These are phyloP conservation scores for Nematocida ausubeli DNA, from an alignment of 371 early-diverging fungal genomes.

Conservation along the genomic window DNA sequence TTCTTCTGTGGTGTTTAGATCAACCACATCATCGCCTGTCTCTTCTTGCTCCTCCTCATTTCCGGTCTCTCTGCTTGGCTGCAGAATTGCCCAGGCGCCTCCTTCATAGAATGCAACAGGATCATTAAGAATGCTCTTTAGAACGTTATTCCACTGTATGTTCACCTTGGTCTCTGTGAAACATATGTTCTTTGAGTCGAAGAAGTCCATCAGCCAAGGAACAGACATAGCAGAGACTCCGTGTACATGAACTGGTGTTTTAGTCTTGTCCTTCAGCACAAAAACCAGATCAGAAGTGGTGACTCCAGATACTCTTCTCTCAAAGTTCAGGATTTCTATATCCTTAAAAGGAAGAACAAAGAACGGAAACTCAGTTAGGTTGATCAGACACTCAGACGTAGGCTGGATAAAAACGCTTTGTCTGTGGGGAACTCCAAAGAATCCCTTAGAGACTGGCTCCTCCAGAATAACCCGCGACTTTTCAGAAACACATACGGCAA, in stretches of 20 bases:
- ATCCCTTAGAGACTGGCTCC: constrained; percentile 83
- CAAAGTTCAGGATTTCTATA: constrained; percentile 91
- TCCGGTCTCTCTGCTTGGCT: constrained; percentile 69
- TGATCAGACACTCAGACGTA: constrained; percentile 90
- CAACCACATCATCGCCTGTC: constrained; percentile 23
- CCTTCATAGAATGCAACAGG: constrained; percentile 86
- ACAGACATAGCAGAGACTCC: constrained; percentile 86
- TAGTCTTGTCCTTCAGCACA: constrained; percentile 85
- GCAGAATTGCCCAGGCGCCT: constrained; percentile 81
- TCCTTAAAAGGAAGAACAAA: constrained; percentile 83
- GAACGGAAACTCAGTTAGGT: constrained; percentile 90
- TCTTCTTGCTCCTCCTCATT: constrained; percentile 48
- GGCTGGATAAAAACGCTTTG: constrained; percentile 88
- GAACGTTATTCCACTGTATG: constrained; percentile 91
- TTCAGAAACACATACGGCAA: constrained; percentile 82
- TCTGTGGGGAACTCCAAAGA: constrained; percentile 88
- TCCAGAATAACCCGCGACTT: constrained; percentile 76
- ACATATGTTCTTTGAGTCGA: constrained; percentile 88
- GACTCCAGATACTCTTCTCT: constrained; percentile 89
- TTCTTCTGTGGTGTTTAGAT: constrained; percentile 27
- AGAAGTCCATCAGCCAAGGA: constrained; percentile 91
- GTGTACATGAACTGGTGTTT: constrained; percentile 84
- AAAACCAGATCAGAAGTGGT: constrained; percentile 98
- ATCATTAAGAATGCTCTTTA: constrained; percentile 92
- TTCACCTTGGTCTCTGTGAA: constrained; percentile 92